A percentile compares a stretch with the other conserved stretches of the same genome.
Evolutionary conservation across 805 yeast genomes (phyloP).

Genomic region (Priceomyces haplophilus): DNA sequence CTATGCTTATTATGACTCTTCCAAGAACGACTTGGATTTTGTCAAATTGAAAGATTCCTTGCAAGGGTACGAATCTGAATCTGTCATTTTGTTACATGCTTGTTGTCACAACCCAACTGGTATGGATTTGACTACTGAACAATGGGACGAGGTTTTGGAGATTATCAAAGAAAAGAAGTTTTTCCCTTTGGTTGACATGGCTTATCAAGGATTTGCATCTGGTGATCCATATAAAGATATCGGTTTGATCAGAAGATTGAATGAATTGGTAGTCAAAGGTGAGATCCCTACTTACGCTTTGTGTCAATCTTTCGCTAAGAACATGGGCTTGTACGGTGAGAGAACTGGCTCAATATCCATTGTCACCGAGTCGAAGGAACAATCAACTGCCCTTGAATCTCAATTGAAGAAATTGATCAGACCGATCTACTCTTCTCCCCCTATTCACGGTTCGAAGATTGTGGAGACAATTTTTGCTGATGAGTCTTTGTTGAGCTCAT

Average conservation of each 20-base stretch:
- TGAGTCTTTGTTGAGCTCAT: conserved; percentile 57
- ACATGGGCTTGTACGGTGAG: conserved; percentile 50
- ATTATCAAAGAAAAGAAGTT: conserved; percentile 56
- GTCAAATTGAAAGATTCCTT: conserved; percentile 63
- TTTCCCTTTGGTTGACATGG: conserved; percentile 86
- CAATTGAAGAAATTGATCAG: conserved; percentile 82
- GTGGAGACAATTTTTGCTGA: conserved; percentile 73
- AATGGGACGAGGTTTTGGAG: conserved; percentile 75
- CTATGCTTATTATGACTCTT: conserved; percentile 70
- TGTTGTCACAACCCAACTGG: conserved; percentile 99
- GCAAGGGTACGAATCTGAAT: conserved; percentile 50
- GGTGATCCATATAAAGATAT: conserved; percentile 77
- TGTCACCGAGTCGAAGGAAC: conserved; percentile 54
- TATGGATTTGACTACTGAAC: conserved; percentile 77
- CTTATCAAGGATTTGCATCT: conserved; percentile 92
- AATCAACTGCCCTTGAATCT: conserved; percentile 58
- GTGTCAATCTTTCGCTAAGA: conserved; percentile 47
- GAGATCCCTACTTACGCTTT: conserved; percentile 52
- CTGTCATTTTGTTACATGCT: conserved; percentile 79
- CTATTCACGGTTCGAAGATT: conserved; percentile 88
- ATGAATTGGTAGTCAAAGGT: conserved; percentile 48
- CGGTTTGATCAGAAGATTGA: conserved; percentile 44
- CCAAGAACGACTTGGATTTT: conserved; percentile 61
- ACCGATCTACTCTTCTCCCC: conserved; percentile 90
- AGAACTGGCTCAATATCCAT: conserved; percentile 76